phyloP scores from a whole-genome alignment of 2,329 filamentous ascomycete species.

The Fusarium odoratissimum region DNA sequence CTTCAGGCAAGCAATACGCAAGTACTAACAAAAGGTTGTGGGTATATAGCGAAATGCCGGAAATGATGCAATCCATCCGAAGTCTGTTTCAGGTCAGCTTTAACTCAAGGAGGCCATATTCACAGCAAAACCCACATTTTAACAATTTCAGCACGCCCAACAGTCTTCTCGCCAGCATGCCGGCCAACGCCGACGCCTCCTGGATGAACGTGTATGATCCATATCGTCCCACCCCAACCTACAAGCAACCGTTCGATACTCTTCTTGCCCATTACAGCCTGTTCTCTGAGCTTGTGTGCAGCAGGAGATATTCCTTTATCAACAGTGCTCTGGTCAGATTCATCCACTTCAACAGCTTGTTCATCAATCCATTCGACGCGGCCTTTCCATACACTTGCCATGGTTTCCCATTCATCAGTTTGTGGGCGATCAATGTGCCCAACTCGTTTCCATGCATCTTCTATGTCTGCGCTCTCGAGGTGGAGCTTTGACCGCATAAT shows the following conservation, averaged over 20 bases:
- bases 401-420: conserved; percentile 90
- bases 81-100: conserved; percentile 67
- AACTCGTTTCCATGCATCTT: conserved; percentile 93
- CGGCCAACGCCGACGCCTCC: conserved; percentile 75
- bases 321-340: conserved; percentile 58
- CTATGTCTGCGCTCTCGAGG: conserved; percentile 78
- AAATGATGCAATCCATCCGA: conserved; percentile 97
- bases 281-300: conserved; percentile 60
- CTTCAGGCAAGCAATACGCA: conserved; percentile 84
- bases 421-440: conserved; percentile 92
- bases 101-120: conserved; percentile 67
- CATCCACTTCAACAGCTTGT: conserved; percentile 78
- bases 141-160: conserved; percentile 87
- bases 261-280: conserved; percentile 59
- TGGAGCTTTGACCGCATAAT: conserved; percentile 93
- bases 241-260: conserved; percentile 84
- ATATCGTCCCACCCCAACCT: conserved; percentile 95
- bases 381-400: conserved; percentile 96
- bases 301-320: conserved; percentile 57
- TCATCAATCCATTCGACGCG: conserved; percentile 94
- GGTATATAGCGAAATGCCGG: conserved; percentile 96
- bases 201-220: conserved; percentile 92
- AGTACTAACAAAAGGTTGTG: conserved; percentile 90
- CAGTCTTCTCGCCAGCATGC: conserved; percentile 74
- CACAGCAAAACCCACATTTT: conserved; percentile 78